Base-by-base conservation (phyloP, 352 stramenopile genomes). In the Globisporangium lucens region DNA sequence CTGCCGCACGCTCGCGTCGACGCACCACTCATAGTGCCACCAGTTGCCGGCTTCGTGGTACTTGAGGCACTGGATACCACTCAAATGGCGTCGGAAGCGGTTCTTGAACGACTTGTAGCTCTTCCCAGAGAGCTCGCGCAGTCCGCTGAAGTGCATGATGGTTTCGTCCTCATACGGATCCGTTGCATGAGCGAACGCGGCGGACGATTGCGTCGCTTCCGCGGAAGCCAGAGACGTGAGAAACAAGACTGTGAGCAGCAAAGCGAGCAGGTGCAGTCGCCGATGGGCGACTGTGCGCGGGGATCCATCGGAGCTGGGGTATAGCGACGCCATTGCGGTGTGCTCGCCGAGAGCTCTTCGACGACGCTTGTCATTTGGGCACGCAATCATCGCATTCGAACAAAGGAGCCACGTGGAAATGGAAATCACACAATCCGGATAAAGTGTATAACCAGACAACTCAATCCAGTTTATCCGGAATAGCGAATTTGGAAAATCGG, bases 11-110 rank as follows among this genome's bases (percentile, higher is more conserved):
- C 82, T 63, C 1, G 66, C 67, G 56, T 90, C 82, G 58, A 90
- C 59, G 69, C 88, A 96, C 85, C 88, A 96, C 69, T 96, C 88
- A 74, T 96, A 94, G 27, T 86, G 82, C 88, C 88, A 96, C 88
- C 86, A 96, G 27, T 71, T 75, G 24, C 76, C 77, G 2, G 73
- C 76, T 22, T 74, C 78, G 61, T 96, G 86, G 67, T 79, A 91
- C 20, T 66, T 67, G 12, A 94, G 72, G 61, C 88, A 96, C 51
- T 75, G 68, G 10, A 72, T 67, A 29, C 75, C 72, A 15, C 67
- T 74, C 60, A 91, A 66, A 27, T 89, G 78, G 7, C 83, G 81
- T 43, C 82, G 82, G 22, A 93, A 74, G 41, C 79, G 81, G 69
- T 93, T 93, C 56, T 77, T 83, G 68, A 93, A 93, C 33, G 81